phyloP scores from a whole-genome alignment of 345 rosid genomes.

The Cochlearia excelsa region DNA sequence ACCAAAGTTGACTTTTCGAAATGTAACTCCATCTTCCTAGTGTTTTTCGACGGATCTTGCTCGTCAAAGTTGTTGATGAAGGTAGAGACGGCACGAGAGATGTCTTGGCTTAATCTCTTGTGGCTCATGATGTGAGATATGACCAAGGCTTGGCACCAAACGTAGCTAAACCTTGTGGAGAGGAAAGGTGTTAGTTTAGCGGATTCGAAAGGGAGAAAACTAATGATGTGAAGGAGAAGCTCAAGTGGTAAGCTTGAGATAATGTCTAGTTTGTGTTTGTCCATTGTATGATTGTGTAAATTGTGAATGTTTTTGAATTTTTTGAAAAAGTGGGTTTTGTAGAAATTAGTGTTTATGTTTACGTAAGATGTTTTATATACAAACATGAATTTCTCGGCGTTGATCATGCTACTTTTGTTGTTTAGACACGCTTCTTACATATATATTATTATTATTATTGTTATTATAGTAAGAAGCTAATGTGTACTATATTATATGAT shows the following conservation, averaged over 20 bases:
- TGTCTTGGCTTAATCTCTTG: constrained; percentile 42
- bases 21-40: constrained; percentile 43
- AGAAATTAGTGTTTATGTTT: neutral
- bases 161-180: constrained; percentile 45
- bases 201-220: constrained; percentile 55
- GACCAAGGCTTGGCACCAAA: constrained; percentile 48
- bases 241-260: constrained; percentile 56
- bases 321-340: neutral
- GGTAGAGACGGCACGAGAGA: constrained; percentile 34
- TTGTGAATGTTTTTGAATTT: constrained; percentile 8
- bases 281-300: constrained; percentile 17
- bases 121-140: constrained; percentile 31
- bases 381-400: constrained; percentile 9
- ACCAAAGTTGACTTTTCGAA: constrained; percentile 39
- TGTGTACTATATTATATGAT: no score
- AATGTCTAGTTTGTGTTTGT: constrained; percentile 31
- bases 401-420: constrained; percentile 25
- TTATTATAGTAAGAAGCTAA: no score
- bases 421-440: constrained; percentile 7
- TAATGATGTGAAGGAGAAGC: constrained; percentile 52
- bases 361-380: constrained; percentile 10
- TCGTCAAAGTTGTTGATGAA: constrained; percentile 51
- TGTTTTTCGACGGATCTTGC: constrained; percentile 43
- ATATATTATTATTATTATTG: no score
- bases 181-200: constrained; percentile 53